Base-by-base conservation (phyloP, 192 early-diverging fungal species). In the Backusella luteola region DNA sequence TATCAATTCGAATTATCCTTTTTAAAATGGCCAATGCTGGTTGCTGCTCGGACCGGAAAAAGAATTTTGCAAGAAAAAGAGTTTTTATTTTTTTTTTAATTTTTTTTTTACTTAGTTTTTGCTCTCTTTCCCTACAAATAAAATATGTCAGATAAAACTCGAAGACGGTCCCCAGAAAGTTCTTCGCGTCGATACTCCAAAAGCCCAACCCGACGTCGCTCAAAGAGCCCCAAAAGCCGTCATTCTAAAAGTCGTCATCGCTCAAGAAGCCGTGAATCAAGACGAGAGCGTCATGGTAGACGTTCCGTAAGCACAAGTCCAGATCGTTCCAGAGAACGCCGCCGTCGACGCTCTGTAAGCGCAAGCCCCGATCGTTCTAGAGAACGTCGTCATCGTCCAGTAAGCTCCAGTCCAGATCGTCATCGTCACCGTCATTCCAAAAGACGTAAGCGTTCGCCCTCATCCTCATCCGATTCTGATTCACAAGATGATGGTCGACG, bases 401-500 rank as follows among this genome's bases (percentile, higher is more conserved):
- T 35, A 7, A 35, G 29, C 66, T 34, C 66, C 3, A 14, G 35
- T 9, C 34, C 34, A 42, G 44, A 39, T 67, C 46, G 46, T 32
- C 73, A 34, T 23, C 41, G 21, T 32, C 73, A 34, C 12, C 41
- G 21, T 78, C 77, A 23, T 59, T 59, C 53, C 2, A 59, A 26
- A 12, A 71, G 56, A 63, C 56, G 56, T 9, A 63, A 26, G 11
- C 56, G 26, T 12, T 63, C 56, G 14, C 56, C 56, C 0, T 63
- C 56, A 49, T 41, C 56, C 0, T 63, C 56, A 49, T 41, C 66
- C 41, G 63, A 66, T 7, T 72, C 74, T 19, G 74, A 77, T 67
- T 59, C 39, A 6, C 69, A 73, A 8, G 78, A 82, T 6, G 74
- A 75, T 15, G 3, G 29, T 7, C 34, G 80, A 14, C 83, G 80